These are phyloP conservation scores for Nicotiana otophora DNA, from an alignment of 257 asterid genomes.

Conservation along the genomic window DNA sequence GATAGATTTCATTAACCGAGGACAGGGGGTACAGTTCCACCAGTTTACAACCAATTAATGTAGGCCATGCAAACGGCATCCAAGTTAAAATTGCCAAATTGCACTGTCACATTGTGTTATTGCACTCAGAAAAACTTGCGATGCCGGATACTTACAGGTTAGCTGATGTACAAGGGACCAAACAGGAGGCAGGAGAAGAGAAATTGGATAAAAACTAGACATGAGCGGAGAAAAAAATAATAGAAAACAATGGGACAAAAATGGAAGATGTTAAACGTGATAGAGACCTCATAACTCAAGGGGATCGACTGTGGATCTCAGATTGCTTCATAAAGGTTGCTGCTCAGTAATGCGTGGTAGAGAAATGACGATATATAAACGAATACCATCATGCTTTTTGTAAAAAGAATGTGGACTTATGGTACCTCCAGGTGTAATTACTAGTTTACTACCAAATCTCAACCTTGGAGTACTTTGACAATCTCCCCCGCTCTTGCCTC, in stretches of 20 bases:
- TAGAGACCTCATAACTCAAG: background rate
- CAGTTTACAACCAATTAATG: background rate
- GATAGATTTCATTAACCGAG: background rate
- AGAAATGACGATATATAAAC: background rate
- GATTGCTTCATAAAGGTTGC: background rate
- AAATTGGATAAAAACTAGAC: background rate
- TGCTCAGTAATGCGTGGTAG: background rate
- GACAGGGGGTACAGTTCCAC: background rate
- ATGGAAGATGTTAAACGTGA: background rate
- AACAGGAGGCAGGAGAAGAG: background rate
- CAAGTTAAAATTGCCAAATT: background rate
- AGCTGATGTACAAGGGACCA: background rate
- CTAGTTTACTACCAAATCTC: constrained; percentile 13
- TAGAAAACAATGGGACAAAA: background rate
- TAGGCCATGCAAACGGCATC: background rate
- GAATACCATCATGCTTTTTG: background rate
- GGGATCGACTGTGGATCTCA: background rate
- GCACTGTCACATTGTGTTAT: background rate
- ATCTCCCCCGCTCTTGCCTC: constrained; percentile 66
- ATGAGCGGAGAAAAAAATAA: background rate
- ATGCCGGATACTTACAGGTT: background rate
- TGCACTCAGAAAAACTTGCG: background rate
- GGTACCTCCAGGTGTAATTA: constrained; percentile 4
- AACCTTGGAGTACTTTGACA: constrained; percentile 52
- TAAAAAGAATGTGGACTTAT: background rate